Percentiles rank a stretch among this genome's conserved stretches.
These are phyloP conservation scores for Trichoderma sp. DNA, from an alignment of 2,329 filamentous ascomycete species.

Conservation along the genomic window DNA sequence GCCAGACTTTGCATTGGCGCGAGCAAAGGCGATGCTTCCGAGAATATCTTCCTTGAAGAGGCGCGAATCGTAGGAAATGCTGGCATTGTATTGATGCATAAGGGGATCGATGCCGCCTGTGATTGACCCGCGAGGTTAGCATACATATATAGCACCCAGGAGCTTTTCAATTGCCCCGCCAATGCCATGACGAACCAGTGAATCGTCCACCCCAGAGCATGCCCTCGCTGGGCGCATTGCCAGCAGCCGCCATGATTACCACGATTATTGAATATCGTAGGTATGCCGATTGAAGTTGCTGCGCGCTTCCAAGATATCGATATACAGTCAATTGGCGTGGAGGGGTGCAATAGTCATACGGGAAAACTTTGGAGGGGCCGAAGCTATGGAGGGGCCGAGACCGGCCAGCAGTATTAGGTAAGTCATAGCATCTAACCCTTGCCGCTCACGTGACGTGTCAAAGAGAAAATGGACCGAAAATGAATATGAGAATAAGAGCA, in stretches of 20 bases:
- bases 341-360: too few species aligned
- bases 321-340: too few species aligned
- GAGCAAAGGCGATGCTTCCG: conserved; percentile 77
- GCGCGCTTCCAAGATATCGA: too few species aligned
- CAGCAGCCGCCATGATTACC: conserved; percentile 16
- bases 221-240: conserved; percentile 29
- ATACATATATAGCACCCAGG: conserved; percentile 24
- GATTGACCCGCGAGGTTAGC: conserved; percentile 28
- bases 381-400: not conserved
- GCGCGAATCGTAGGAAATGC: conserved; percentile 70
- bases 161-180: conserved; percentile 26
- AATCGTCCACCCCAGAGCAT: conserved; percentile 52
- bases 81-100: conserved; percentile 78
- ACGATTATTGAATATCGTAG: not conserved
- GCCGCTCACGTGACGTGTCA: not conserved
- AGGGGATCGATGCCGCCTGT: conserved; percentile 69
- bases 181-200: conserved; percentile 38
- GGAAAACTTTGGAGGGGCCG: too few species aligned
- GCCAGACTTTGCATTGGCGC: conserved; percentile 72
- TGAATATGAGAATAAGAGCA: not conserved
- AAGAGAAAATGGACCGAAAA: not conserved
- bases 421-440: not conserved
- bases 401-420: too few species aligned
- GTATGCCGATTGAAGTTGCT: too few species aligned
- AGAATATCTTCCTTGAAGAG: conserved; percentile 80